Conservation (phyloP, 768 basidiomycete genomes). For the Infundibulicybe gibba region DNA sequence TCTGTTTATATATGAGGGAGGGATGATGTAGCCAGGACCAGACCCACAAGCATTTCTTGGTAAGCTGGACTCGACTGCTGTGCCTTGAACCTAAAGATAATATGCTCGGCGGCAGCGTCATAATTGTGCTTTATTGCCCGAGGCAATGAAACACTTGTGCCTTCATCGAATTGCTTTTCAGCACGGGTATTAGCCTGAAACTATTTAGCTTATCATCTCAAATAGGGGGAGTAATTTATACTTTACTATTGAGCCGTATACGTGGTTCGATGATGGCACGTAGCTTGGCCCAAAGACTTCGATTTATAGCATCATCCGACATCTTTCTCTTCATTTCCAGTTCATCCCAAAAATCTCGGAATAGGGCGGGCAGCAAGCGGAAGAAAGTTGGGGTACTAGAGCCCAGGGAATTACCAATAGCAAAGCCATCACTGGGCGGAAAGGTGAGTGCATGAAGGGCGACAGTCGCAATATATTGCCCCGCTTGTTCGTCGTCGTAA, state of each 20-base stretch:
- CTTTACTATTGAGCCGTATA: conserved; percentile 41
- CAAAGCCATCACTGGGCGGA: conserved; percentile 60
- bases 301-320: conserved; percentile 60
- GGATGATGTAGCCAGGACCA: not conserved
- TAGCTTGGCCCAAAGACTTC: conserved; percentile 68
- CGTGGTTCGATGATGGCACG: conserved; percentile 62
- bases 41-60: conserved; percentile 84
- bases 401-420: conserved; percentile 40
- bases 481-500: conserved; percentile 71
- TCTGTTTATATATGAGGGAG: conserved; percentile 32
- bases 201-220: conserved; percentile 1
- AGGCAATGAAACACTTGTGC: conserved; percentile 4
- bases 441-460: conserved; percentile 80
- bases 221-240: conserved; percentile 9
- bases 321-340: conserved; percentile 62
- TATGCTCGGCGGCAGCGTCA: conserved; percentile 38
- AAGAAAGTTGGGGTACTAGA: conserved; percentile 62
- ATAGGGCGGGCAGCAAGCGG: conserved; percentile 74
- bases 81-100: conserved; percentile 56
- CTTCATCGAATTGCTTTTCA: conserved; percentile 14
- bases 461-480: conserved; percentile 84
- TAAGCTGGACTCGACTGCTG: conserved; percentile 65
- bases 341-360: conserved; percentile 91
- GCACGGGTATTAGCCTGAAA: conserved; percentile 17
- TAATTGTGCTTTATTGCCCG: conserved; percentile 8